These are phyloP conservation scores for Protomyces lactucae-debilis DNA, from an alignment of 1,139 yeast species.

Conservation along the genomic window DNA sequence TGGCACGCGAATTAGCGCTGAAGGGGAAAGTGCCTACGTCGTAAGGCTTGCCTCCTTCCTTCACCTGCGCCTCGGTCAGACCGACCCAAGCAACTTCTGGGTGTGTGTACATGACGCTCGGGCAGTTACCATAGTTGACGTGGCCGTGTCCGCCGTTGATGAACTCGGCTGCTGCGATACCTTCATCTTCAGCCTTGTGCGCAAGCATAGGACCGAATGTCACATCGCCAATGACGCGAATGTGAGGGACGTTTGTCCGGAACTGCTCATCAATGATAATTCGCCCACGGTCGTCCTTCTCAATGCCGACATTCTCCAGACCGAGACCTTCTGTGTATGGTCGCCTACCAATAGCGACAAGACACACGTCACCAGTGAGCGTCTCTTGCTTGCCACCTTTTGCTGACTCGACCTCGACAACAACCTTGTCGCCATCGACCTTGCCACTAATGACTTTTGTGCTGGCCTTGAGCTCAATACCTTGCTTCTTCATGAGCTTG, in stretches of 20 bases:
- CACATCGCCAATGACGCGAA: constrained; percentile 96
- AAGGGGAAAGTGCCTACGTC: constrained; percentile 97
- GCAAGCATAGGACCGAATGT: constrained; percentile 99
- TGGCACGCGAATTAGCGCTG: constrained; percentile 98
- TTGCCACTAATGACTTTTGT: constrained; percentile 85
- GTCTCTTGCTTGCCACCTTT: constrained; percentile 77
- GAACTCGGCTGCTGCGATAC: constrained; percentile 96
- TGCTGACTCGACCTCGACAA: constrained; percentile 81
- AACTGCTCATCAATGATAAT: constrained; percentile 89
- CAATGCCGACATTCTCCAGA: constrained; percentile 83
- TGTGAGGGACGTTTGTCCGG: constrained; percentile 87
- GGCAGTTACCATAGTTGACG: constrained; percentile 95
- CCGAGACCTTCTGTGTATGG: constrained; percentile 89
- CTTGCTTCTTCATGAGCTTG: constrained; percentile 89
- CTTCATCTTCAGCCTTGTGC: constrained; percentile 99
- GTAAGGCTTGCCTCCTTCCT: constrained; percentile 87
- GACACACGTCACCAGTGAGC: constrained; percentile 81
- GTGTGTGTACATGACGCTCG: constrained; percentile 97
- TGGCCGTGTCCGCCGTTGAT: constrained; percentile 93
- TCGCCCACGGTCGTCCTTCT: constrained; percentile 86
- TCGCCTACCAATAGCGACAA: constrained; percentile 98
- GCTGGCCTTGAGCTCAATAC: constrained; percentile 84
- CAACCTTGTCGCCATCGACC: constrained; percentile 81
- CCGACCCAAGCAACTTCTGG: constrained; percentile 99
- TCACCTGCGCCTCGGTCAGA: constrained; percentile 89